A percentile compares a stretch with the other conserved stretches of the same genome.
Conservation (phyloP, 192 early-diverging fungal species). For the Linnemannia hyalina region DNA sequence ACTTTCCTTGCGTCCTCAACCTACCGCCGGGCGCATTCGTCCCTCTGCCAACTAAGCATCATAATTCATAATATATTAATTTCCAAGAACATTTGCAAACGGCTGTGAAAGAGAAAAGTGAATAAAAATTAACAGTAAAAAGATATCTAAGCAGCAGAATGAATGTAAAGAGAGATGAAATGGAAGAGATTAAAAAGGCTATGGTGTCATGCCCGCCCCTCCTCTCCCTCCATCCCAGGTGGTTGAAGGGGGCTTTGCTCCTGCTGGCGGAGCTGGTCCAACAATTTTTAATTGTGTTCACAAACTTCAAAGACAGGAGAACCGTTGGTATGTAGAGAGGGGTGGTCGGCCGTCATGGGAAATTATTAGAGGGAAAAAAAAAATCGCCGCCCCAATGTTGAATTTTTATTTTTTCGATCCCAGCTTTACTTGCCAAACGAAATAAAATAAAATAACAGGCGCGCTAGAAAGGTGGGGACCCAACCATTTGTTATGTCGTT, state of each 20-base stretch:
- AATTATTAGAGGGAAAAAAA: neutral
- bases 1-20: neutral
- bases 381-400: conserved; percentile 10
- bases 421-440: neutral
- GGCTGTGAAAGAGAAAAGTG: neutral
- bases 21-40: neutral
- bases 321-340: too few species aligned
- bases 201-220: neutral
- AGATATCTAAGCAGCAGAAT: neutral
- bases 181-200: neutral
- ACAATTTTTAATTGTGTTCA: too few species aligned
- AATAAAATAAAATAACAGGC: neutral
- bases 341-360: neutral
- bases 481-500: too few species aligned
- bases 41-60: neutral
- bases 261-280: too few species aligned
- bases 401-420: neutral
- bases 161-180: neutral
- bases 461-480: neutral
- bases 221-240: too few species aligned
- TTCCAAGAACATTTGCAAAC: neutral
- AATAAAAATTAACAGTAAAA: neutral
- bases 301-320: too few species aligned
- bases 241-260: too few species aligned
- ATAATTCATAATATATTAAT: neutral